Conservation (phyloP, 2,329 filamentous ascomycete species). For the Ascochyta pisi region DNA sequence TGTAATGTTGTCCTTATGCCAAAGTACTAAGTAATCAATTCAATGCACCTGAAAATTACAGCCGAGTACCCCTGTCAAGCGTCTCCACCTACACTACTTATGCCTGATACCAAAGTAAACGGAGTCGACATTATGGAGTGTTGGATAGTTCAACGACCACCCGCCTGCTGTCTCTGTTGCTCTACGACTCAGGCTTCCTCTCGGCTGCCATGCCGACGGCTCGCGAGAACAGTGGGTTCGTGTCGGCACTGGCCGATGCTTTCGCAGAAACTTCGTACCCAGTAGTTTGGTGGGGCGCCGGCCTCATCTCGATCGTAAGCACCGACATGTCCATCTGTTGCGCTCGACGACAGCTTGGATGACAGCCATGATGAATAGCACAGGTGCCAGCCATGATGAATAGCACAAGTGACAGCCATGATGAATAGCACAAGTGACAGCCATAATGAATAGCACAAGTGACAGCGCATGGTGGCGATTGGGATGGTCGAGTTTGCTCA, state of each 20-base stretch:
- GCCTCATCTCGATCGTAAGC: background rate
- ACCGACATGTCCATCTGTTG: background rate
- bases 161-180: background rate
- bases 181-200: background rate
- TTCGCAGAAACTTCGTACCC: background rate
- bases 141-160: background rate
- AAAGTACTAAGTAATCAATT: no score
- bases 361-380: no score
- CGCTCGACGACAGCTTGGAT: background rate
- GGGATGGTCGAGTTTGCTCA: background rate
- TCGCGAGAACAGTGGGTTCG: slow-evolving; percentile 7
- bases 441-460: background rate
- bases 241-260: slow-evolving; percentile 7
- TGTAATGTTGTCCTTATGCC: no score
- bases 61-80: no score
- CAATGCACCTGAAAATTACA: no score
- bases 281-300: slow-evolving; percentile 7
- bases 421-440: no score
- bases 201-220: slow-evolving; percentile 1
- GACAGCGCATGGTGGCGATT: background rate
- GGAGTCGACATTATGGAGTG: background rate
- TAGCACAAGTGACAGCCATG: background rate
- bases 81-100: no score
- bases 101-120: no score
- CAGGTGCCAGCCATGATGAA: no score